A percentile compares a stretch with the other conserved stretches of the same genome.
Evolutionary conservation across 2,329 filamentous ascomycete genomes (phyloP).

Genomic region (Diaporthe aspalathi): DNA sequence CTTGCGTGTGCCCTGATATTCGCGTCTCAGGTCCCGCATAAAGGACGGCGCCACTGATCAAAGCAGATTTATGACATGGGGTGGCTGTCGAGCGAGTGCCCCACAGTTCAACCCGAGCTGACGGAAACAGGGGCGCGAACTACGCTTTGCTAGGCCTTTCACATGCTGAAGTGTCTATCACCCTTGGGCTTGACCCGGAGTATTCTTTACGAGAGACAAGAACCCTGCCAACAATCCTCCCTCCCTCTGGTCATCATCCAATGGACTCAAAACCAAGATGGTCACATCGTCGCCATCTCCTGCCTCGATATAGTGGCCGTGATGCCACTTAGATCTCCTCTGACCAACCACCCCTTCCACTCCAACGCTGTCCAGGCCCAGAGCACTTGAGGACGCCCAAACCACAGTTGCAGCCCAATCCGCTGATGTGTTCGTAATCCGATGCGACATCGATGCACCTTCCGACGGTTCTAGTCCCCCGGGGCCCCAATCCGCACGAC

Average conservation of each 20-base stretch:
- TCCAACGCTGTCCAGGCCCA: not conserved
- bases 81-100: slow-evolving; percentile 10
- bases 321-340: slow-evolving; percentile 1
- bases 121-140: slow-evolving; percentile 17
- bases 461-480: slow-evolving; percentile 1
- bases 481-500: slow-evolving; percentile 1
- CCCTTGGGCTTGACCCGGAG: not conserved
- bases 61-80: slow-evolving; percentile 5
- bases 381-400: slow-evolving; percentile 18
- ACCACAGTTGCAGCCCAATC: not conserved
- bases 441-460: not conserved
- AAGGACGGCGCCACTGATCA: slow-evolving; percentile 4
- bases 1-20: slow-evolving; percentile 1
- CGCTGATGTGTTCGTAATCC: not conserved
- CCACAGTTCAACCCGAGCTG: slow-evolving; percentile 29
- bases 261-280: slow-evolving; percentile 1
- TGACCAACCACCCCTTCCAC: not conserved
- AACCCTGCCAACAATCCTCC: not conserved
- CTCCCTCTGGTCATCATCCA: not conserved
- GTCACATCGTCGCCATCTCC: slow-evolving; percentile 22
- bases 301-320: not conserved
- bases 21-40: not conserved
- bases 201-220: not conserved
- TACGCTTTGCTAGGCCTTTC: slow-evolving; percentile 5
- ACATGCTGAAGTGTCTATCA: slow-evolving; percentile 2